These are phyloP conservation scores for Xylariaceae sp. DNA, from an alignment of 2,329 filamentous ascomycete genomes.

Conservation along the genomic window DNA sequence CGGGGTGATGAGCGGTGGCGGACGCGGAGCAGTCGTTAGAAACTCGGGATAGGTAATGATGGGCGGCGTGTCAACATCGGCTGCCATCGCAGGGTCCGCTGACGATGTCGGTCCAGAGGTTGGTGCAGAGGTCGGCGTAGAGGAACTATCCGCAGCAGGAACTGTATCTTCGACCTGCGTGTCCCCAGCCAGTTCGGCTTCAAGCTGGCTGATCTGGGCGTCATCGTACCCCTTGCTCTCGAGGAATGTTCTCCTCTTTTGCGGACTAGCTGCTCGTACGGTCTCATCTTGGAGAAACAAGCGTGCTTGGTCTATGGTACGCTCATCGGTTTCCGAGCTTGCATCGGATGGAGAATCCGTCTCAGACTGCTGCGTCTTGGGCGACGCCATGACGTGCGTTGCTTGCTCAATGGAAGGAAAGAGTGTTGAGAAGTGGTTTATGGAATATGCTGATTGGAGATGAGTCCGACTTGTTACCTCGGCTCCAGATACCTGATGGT, in stretches of 20 bases:
- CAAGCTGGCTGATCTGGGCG: slow-evolving; percentile 64
- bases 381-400: slow-evolving; percentile 11
- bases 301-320: slow-evolving; percentile 48
- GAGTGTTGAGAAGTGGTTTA: too few species aligned
- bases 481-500: too few species aligned
- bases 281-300: slow-evolving; percentile 72
- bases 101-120: not conserved
- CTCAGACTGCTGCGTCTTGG: slow-evolving; percentile 18
- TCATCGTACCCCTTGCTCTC: slow-evolving; percentile 68
- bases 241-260: slow-evolving; percentile 74
- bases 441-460: too few species aligned
- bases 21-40: slow-evolving; percentile 52
- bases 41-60: slow-evolving; percentile 71
- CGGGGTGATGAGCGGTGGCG: slow-evolving; percentile 60
- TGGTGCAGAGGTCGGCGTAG: not conserved
- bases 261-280: slow-evolving; percentile 64
- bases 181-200: slow-evolving; percentile 36
- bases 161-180: slow-evolving; percentile 4
- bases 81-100: slow-evolving; percentile 14
- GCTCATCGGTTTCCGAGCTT: slow-evolving; percentile 46
- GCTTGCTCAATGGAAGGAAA: too few species aligned
- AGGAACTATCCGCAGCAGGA: slow-evolving; percentile 5
- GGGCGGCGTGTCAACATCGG: slow-evolving; percentile 45
- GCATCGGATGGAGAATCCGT: slow-evolving; percentile 12
- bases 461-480: too few species aligned